Evolutionary conservation across 257 asterid species (phyloP).

Genomic region (Fraxinus cuspidata): DNA sequence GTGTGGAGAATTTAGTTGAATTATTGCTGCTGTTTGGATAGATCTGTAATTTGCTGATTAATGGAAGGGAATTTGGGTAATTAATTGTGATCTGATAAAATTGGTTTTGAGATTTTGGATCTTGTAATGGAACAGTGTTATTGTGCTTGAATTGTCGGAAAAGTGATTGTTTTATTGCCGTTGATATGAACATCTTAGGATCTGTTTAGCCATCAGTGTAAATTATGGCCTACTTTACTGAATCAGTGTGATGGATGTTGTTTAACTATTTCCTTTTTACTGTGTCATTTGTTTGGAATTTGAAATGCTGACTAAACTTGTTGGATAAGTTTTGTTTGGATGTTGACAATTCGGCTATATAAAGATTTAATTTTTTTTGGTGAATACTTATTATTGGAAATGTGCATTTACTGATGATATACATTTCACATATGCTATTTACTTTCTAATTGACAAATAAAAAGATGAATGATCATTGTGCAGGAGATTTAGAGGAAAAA

Average conservation of each 20-base stretch:
- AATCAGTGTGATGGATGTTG: slow-evolving; percentile 8
- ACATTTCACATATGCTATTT: background rate
- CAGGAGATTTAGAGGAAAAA: slow-evolving; percentile 29
- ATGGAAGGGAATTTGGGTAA: slow-evolving; percentile 25
- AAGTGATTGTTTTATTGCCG: slow-evolving; percentile 16
- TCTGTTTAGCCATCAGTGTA: slow-evolving; percentile 27
- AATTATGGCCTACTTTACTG: slow-evolving; percentile 8
- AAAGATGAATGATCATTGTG: slow-evolving; percentile 10
- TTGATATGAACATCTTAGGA: slow-evolving; percentile 22
- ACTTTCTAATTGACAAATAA: background rate
- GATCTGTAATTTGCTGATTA: slow-evolving; percentile 41
- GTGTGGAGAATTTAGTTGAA: slow-evolving; percentile 31
- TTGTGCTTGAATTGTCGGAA: slow-evolving; percentile 24
- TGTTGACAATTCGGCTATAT: slow-evolving; percentile 19
- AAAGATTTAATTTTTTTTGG: background rate
- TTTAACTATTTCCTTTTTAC: slow-evolving; percentile 4
- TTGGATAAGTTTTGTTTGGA: slow-evolving; percentile 25
- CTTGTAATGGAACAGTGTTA: slow-evolving; percentile 32
- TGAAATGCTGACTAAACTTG: slow-evolving; percentile 21
- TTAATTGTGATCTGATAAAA: slow-evolving; percentile 35
- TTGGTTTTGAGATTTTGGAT: slow-evolving; percentile 40
- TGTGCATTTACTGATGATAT: background rate
- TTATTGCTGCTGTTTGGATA: slow-evolving; percentile 25
- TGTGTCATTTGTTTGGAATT: slow-evolving; percentile 26
- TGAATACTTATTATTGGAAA: background rate